Base-by-base conservation (phyloP, 2,329 filamentous ascomycete genomes). In the Neopestalotiopsis sp. region DNA sequence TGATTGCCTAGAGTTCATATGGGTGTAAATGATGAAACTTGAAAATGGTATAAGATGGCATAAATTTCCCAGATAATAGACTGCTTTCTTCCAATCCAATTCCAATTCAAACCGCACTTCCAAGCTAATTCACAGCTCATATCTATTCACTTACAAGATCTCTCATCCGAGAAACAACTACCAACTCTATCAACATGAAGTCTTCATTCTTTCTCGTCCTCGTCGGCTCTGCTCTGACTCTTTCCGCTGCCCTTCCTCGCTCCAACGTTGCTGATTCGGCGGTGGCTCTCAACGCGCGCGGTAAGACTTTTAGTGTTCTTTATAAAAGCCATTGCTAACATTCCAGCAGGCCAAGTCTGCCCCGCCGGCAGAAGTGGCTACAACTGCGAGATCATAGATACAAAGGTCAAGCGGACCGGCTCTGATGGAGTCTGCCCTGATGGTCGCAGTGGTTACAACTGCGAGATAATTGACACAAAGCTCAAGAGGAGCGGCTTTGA, bases 381-480 rank as follows among this genome's bases (percentile, higher is more conserved):
- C n/a, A 62, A 62, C 32, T 62, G 59, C 32, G 42, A 45, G 42
- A 45, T 45, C 42, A 45, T 45, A 3, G 14, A 45, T 17, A 14
- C 42, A 24, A 24, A 24, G 24, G 24, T 24, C 24, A 24, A 24
- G 24, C 24, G 24, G 24, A 24, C 24, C 24, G 24, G 24, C 24
- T 24, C 24, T 24, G 45, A 53, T 17, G 45, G n/a, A n/a, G n/a
- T 10, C 45, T 53, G 45, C 45, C 45, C 45, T 53, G 45, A 53
- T 53, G 45, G 32, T 24, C 59, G 59, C 3, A 61, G 59, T 12
- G 59, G 59, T 9, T 61, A 61, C n/a, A 61, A 61, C 32, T 61
- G 59, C 32, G 42, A 49, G 42, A 49, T 49, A 5, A 49, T 49
- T 4, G 14, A 49, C 42, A 14, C 42, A 28, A 28, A 28, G 24